phyloP scores from a whole-genome alignment of 73 alveolate genomes.

The Paramecium primaurelia region DNA sequence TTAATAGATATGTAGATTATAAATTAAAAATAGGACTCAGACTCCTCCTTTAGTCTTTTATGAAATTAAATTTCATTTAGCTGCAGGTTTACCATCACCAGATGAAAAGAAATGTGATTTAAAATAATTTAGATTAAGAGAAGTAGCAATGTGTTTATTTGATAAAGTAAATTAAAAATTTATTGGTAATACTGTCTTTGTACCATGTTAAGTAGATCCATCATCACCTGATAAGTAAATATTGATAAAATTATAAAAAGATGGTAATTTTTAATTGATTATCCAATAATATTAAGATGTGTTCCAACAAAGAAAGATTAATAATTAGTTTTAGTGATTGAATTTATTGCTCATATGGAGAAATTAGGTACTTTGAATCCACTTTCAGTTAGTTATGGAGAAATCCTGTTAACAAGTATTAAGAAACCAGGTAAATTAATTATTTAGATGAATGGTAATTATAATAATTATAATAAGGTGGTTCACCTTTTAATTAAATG shows the following conservation, averaged over 20 bases:
- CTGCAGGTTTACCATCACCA: conserved; percentile 1
- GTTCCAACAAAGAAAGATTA: neutral
- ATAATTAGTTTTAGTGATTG: neutral
- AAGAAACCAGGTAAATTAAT: neutral
- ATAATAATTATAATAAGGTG: neutral
- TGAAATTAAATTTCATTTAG: neutral
- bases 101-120: neutral
- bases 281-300: neutral
- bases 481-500: neutral
- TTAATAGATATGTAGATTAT: conserved; percentile 4
- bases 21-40: neutral
- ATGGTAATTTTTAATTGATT: neutral
- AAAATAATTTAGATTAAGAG: neutral
- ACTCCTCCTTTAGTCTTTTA: neutral
- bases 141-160: conserved; percentile 6
- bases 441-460: neutral
- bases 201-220: neutral
- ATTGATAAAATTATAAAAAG: neutral
- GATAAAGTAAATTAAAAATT: conserved; percentile 14
- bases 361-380: neutral
- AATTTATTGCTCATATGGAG: conserved; percentile 27
- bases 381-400: conserved; percentile 41
- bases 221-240: conserved; percentile 20
- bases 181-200: conserved; percentile 22
- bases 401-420: neutral